These are phyloP conservation scores for Picea glauca DNA, from an alignment of 75 land plant species.

Conservation along the genomic window DNA sequence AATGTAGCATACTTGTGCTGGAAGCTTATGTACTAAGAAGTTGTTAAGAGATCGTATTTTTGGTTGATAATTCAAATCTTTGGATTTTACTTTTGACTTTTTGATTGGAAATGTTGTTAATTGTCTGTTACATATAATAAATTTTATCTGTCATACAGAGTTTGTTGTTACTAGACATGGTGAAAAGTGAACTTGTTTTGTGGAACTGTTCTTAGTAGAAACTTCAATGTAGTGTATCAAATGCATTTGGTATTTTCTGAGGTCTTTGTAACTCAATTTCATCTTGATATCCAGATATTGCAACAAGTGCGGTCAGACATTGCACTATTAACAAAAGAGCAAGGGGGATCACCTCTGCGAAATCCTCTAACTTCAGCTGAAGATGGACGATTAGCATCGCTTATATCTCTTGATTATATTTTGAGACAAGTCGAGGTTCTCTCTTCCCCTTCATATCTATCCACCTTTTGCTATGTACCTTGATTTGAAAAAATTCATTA, in stretches of 20 bases:
- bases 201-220: too few species aligned
- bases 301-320: constrained; percentile 82
- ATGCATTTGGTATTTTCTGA: background rate
- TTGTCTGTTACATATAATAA: background rate
- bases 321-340: constrained; percentile 74
- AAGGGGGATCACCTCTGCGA: constrained; percentile 73
- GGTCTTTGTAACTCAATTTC: background rate
- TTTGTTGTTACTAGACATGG: too few species aligned
- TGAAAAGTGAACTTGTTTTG: too few species aligned
- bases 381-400: constrained; percentile 94
- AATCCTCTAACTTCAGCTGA: constrained; percentile 95
- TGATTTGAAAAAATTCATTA: background rate
- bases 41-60: background rate
- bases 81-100: background rate
- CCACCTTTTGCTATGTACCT: background rate
- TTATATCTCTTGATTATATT: constrained; percentile 89
- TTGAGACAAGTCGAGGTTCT: constrained; percentile 85
- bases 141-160: background rate
- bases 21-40: background rate
- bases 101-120: background rate
- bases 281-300: constrained; percentile 51
- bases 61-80: background rate
- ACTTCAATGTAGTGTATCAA: too few species aligned
- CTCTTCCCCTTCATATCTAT: background rate
- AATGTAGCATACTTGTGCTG: background rate